Base-by-base conservation (phyloP, 179 eudicot species). In the Vitellaria paradoxa region DNA sequence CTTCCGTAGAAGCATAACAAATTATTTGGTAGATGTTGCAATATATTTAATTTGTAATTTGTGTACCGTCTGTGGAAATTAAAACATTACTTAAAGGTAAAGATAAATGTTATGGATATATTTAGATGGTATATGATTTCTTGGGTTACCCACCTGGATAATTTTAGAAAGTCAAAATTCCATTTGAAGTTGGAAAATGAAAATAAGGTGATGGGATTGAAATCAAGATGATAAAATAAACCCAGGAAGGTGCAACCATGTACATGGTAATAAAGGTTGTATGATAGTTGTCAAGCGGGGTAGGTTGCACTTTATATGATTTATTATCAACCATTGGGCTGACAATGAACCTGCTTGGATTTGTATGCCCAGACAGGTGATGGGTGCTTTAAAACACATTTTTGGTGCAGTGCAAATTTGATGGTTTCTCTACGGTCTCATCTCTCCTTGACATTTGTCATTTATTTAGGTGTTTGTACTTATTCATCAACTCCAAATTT, bases 401-500 rank as follows among this genome's bases (percentile, higher is more conserved):
- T 67, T 18, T 24, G 49, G 15, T 49, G 73, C 20, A 30, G 40
- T 50, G n/a, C 40, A 12, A 12, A 4, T 69, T 57, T n/a, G 40
- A 9, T n/a, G 9, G n/a, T 69, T 57, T 49, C 1, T 69, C 6
- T 2, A 0, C 11, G 42, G 53, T 53, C 56, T 37, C 49, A 30
- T 50, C 13, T 56, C 50, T 72, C 18, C 11, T 12, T 56, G 37
- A 37, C 55, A 9, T 9, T 78, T 52, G 15, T 9, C 23, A 63
- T 47, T 17, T 37, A 30, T 56, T 65, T 81, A 95, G 99, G 92
- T 86, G 65, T 91, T 93, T 84, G 92, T 93, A 45, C 91, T 95
- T 70, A 89, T 88, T 74, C 89, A 86, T 88, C 99, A 95, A 82
- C 90, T 95, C 74, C 97, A 81, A 74, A 77, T 85, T 61, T 93